Evolutionary conservation across 2,329 filamentous ascomycete species (phyloP), one percentile per base, ranked within the genome.

Genomic region (Tolypocladium cylindrosporum): DNA sequence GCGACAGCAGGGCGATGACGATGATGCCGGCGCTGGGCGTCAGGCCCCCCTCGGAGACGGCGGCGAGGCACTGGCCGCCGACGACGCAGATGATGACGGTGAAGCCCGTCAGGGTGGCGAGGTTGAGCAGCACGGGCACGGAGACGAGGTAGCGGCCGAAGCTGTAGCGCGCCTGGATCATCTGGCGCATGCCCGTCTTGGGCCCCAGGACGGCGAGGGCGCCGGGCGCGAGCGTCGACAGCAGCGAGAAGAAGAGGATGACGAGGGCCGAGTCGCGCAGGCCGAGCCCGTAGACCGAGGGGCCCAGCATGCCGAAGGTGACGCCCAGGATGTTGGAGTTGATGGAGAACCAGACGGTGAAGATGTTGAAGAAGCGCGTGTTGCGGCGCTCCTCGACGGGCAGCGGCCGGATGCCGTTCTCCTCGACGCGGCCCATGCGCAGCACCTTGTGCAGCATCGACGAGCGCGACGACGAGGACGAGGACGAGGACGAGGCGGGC

Each of bases 41-140:
- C 21, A 87, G 67, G 34, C 67, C 66, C 41, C 77, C 77, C 48
- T 71, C 70, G 4, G 77, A 77, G 8, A 83, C 78, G 7, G 82
- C 81, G 0, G 80, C 77, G 9, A 85, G 73, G 41, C 79, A 82
- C 66, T 83, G 79, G 1, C 84, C 84, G 31, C 83, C 84, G 16
- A 86, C 75, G 53, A 87, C 81, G 60, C 76, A 80, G 61, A 81
- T 81, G 63, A 87, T 79, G 64, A 87, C 77, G 55, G 79, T 81
- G 71, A 87, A 87, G n/a, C 83, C 83, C 4, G 78, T 81, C 2
- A 86, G 72, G 0, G 83, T 86, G 16, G 82, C 83, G 31, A 87
- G 73, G 64, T 87, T 87, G 59, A 87, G 73, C 11, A 87, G 66
- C 3, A 86, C 79, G 2, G 83, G 78, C n/a, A 87, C 66, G 0